These are phyloP conservation scores for Plantago elongata DNA, from an alignment of 257 asterid species.

Conservation along the genomic window DNA sequence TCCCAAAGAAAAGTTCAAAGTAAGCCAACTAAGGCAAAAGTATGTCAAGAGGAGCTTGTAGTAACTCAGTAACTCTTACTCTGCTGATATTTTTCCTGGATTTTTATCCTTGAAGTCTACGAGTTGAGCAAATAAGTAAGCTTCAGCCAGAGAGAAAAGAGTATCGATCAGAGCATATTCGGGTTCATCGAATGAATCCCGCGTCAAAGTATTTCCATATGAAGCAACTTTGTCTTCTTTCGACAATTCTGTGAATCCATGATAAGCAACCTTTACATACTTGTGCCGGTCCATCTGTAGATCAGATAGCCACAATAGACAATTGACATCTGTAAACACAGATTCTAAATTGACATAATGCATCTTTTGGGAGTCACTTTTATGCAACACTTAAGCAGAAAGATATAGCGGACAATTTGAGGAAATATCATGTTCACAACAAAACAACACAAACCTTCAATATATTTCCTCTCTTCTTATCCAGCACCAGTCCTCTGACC, in stretches of 20 bases:
- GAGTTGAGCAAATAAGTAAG: slow-evolving; percentile 93
- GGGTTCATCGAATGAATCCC: slow-evolving; percentile 91
- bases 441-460: slow-evolving; percentile 67
- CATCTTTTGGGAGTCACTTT: no score
- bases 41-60: not conserved
- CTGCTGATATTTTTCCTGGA: slow-evolving; percentile 75
- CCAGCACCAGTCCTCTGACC: slow-evolving; percentile 98
- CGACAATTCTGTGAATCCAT: slow-evolving; percentile 83
- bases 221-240: slow-evolving; percentile 91
- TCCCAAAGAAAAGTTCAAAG: not conserved
- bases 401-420: not conserved
- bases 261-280: slow-evolving; percentile 95
- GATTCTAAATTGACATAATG: slow-evolving; percentile 6
- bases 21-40: not conserved
- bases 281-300: slow-evolving; percentile 95
- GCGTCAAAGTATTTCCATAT: slow-evolving; percentile 73
- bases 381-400: not conserved
- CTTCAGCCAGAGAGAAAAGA: slow-evolving; percentile 92
- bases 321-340: not conserved
- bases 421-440: slow-evolving; percentile 11
- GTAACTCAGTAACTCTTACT: slow-evolving; percentile 64
- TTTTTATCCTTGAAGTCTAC: slow-evolving; percentile 92
- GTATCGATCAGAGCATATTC: slow-evolving; percentile 94
- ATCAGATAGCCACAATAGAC: slow-evolving; percentile 12
- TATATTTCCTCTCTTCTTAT: slow-evolving; percentile 87